phyloP scores from a whole-genome alignment of 139 green algal genomes.

The Chlorella sp. region DNA sequence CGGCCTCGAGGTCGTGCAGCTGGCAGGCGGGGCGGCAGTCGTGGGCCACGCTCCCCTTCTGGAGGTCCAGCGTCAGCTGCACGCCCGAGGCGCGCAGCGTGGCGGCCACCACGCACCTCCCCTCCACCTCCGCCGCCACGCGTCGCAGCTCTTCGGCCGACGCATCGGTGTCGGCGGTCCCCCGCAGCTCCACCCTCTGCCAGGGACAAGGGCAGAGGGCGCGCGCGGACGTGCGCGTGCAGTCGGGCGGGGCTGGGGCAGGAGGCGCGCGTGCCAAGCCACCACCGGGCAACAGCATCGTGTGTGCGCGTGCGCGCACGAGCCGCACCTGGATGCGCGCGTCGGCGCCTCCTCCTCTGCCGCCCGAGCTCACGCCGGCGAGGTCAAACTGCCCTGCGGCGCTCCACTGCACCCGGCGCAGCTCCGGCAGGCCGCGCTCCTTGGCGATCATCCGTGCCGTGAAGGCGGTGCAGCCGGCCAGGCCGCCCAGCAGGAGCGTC shows the following conservation, averaged over 20 bases:
- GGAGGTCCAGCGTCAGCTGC: conserved; percentile 25
- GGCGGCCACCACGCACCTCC: conserved; percentile 25
- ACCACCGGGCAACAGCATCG: not conserved
- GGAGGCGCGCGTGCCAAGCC: not conserved
- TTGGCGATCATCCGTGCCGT: conserved; percentile 23
- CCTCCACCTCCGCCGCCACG: not conserved
- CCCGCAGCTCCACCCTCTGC: too few species aligned
- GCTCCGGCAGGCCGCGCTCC: conserved; percentile 18
- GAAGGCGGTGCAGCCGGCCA: conserved; percentile 29
- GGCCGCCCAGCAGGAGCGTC: conserved; percentile 18
- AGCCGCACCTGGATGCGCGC: conserved; percentile 16
- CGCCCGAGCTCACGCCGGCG: conserved; percentile 15
- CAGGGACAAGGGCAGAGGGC: too few species aligned
- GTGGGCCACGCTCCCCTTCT: conserved; percentile 30
- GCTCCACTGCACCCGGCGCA: conserved; percentile 5
- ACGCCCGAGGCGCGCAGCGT: conserved; percentile 22
- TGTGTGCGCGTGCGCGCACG: not conserved
- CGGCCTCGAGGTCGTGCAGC: conserved; percentile 19
- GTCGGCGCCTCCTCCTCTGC: conserved; percentile 9
- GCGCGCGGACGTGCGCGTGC: too few species aligned
- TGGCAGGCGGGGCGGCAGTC: conserved; percentile 28
- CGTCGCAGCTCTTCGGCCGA: not conserved
- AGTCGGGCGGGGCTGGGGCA: too few species aligned
- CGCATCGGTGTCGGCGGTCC: not conserved
- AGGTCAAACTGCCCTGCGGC: conserved; percentile 34